phyloP scores from a whole-genome alignment of 2,329 filamentous ascomycete genomes.

The Penicillium sp. region DNA sequence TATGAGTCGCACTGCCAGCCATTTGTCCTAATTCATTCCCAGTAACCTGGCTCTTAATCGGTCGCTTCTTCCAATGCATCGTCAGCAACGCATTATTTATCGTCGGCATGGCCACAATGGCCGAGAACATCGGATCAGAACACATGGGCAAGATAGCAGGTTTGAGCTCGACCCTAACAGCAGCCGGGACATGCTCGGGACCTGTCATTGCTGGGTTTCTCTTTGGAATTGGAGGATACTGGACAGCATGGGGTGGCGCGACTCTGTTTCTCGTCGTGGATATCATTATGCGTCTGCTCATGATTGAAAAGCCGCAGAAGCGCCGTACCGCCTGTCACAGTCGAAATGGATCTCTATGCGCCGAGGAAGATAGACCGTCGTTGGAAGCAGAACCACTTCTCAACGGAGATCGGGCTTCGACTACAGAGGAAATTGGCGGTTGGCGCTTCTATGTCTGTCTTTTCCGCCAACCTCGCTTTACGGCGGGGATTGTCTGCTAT shows the following conservation, averaged over 20 bases:
- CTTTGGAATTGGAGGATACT: constrained; percentile 22
- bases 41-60: constrained; percentile 10
- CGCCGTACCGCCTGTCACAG: not conserved
- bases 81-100: constrained; percentile 11
- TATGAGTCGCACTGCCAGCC: not conserved
- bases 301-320: constrained; percentile 5
- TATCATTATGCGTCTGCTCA: constrained; percentile 21
- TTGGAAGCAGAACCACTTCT: not conserved
- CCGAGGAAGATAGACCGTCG: not conserved
- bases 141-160: constrained; percentile 14
- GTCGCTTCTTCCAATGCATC: constrained; percentile 13
- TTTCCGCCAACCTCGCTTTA: constrained; percentile 3
- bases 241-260: constrained; percentile 21
- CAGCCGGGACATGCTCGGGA: constrained; percentile 18
- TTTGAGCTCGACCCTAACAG: constrained; percentile 1
- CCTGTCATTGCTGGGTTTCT: constrained; percentile 22
- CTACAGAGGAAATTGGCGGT: not conserved
- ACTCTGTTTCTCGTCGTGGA: constrained; percentile 21
- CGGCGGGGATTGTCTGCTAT: constrained; percentile 5
- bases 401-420: not conserved
- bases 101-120: constrained; percentile 11
- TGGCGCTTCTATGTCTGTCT: constrained; percentile 8
- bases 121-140: constrained; percentile 11
- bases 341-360: not conserved
- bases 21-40: not conserved